Evolutionary conservation across 345 rosid species (phyloP).

Genomic region (Salix udensis): DNA sequence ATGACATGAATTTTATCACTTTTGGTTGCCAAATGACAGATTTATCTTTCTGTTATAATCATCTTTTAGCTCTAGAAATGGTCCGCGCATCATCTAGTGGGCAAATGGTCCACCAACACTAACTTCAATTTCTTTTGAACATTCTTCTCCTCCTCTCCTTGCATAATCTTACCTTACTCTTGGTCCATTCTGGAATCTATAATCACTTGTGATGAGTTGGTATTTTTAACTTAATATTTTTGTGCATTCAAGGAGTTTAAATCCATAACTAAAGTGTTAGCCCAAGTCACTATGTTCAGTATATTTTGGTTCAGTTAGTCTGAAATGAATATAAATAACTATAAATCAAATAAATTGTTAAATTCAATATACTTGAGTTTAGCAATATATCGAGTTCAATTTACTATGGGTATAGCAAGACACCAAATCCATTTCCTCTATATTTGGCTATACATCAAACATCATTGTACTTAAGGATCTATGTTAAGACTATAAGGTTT

Average conservation of each 20-base stretch:
- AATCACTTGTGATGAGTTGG: neutral
- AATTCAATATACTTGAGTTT: neutral
- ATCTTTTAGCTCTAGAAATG: neutral
- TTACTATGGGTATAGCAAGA: too few species aligned
- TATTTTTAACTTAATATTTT: too few species aligned
- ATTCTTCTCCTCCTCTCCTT: neutral
- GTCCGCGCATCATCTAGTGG: slow-evolving; percentile 25
- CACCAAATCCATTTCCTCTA: too few species aligned
- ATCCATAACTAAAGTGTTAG: too few species aligned
- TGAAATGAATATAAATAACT: too few species aligned
- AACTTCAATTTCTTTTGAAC: too few species aligned
- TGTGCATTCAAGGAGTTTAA: too few species aligned
- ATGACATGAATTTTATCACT: neutral
- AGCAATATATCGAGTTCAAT: neutral
- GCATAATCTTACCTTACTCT: neutral
- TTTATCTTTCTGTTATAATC: neutral
- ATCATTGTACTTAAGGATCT: neutral
- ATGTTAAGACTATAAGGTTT: neutral
- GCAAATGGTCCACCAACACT: slow-evolving; percentile 28
- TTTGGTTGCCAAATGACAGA: neutral
- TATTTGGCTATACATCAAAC: neutral
- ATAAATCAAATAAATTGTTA: neutral
- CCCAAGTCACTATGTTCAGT: neutral
- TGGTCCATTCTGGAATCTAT: neutral
- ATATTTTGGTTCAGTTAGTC: too few species aligned